These are phyloP conservation scores for Hortaea sp. DNA, from an alignment of 2,329 filamentous ascomycete genomes.

Conservation along the genomic window DNA sequence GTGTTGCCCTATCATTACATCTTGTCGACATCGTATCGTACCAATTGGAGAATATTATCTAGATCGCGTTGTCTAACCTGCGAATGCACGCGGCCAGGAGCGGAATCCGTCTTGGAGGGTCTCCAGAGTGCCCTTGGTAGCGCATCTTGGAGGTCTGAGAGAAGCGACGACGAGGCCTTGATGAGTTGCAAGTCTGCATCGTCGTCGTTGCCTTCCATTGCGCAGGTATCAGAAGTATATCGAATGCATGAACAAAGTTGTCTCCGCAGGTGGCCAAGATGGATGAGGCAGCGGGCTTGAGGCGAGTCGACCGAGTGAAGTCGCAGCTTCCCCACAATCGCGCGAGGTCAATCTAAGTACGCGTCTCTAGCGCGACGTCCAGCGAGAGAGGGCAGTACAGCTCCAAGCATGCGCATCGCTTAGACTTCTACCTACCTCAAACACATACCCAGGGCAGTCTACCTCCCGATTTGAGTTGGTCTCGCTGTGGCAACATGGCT, in stretches of 20 bases:
- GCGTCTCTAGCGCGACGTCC: too few relatives aligned
- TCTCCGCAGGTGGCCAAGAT: too few relatives aligned
- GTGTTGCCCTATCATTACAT: conserved; percentile 1
- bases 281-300: too few relatives aligned
- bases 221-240: background rate
- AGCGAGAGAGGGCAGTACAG: too few relatives aligned
- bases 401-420: too few relatives aligned
- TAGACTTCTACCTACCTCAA: too few relatives aligned
- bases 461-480: background rate
- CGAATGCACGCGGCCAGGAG: conserved; percentile 23
- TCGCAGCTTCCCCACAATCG: too few relatives aligned
- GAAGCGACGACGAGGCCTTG: conserved; percentile 29
- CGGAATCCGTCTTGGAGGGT: conserved; percentile 12
- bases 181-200: conserved; percentile 38
- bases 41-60: conserved; percentile 28
- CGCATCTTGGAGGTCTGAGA: conserved; percentile 27
- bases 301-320: too few relatives aligned
- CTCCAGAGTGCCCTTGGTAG: conserved; percentile 35
- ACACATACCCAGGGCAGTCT: too few relatives aligned
- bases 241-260: too few relatives aligned
- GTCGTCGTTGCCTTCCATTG: conserved; percentile 21
- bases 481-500: conserved; percentile 21
- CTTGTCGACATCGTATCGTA: conserved; percentile 8
- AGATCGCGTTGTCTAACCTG: conserved; percentile 31
- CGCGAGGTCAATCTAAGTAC: too few relatives aligned